Base-by-base conservation (phyloP, 805 yeast species). In the Teunomyces kruisii region DNA sequence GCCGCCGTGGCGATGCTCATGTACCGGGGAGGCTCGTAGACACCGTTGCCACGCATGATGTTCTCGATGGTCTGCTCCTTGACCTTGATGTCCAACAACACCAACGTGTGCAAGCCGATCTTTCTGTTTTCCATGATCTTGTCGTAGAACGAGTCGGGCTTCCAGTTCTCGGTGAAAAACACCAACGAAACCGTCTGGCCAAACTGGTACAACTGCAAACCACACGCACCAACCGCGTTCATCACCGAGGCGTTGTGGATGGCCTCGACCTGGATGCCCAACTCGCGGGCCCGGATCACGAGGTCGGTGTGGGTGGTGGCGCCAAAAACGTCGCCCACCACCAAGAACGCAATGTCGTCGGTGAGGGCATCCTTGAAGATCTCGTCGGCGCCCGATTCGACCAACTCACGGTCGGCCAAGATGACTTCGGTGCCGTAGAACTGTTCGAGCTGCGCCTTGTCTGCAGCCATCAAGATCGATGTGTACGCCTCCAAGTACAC, bases 151-250 rank as follows among this genome's bases (percentile, higher is more conserved):
- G 96, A 86, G 64, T 92, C 98, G 1, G 99, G 99, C 65, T 88
- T 86, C 98, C 99, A 92, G 47, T 74, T 71, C 15, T 92, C 98
- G 22, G 96, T 91, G 75, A 94, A 92, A 63, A 94, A 94, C 2
- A 94, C 98, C 63, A 94, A 74, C 1, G 97, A 89, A n/a, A 92
- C 92, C 9, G 98, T 90, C 70, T 94, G 98, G 8, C 99, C 99
- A 67, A 91, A 92, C 56, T 86, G 90, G 67, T 92, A 92, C 47
- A 92, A 74, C 66, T 92, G 99, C 53, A 94, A 76, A 16, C 99
- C 99, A 71, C 97, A 90, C 1, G 97, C 96, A 14, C 99, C 99
- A 19, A 92, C 96, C 0, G 98, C 99, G 62, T 92, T 92, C 97
- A 94, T 90, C 9, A 92, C 94, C 13, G 96, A 87, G 1, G 99